Base-by-base conservation (phyloP, 2,329 filamentous ascomycete species). In the Dichotomopilus funicola region DNA sequence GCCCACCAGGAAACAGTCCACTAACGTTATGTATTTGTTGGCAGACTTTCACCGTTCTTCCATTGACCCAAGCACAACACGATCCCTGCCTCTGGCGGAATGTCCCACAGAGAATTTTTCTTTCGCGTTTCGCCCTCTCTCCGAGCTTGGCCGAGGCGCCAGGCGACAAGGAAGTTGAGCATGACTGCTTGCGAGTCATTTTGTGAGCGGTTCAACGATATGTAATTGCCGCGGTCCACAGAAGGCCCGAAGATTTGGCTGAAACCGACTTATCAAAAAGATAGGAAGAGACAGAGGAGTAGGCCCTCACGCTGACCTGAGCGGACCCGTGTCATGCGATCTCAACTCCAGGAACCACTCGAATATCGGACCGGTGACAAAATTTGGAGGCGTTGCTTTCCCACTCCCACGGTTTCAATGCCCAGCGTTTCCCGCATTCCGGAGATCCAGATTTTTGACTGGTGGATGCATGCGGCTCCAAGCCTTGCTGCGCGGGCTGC, bases 241-340 rank as follows among this genome's bases (percentile, higher is more conserved):
- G 59, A 61, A 61, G 48, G 50, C 56, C 59, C 59, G 59, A 61
- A 55, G 51, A 56, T 57, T 53, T 53, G 47, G 56, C 52, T 45
- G 44, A 43, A 41, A 27, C 19, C 19, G 19, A 27, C 19, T 40
- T 37, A 37, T 19, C 37, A 51, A 31, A 38, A 42, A 12, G 40
- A 43, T 5, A 33, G 6, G n/a, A 51, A 53, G 52, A 49, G n/a
- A 47, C 13, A 52, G 38, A 48, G 11, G 27, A 49, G 13, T 12
- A 31, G 36, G 19, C 19, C 19, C 19, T 27, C 2, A 27, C 19
- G 19, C 19, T 27, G 19, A 27, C 19, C 19, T 27, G 19, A 27
- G 19, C 19, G 19, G 19, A 27, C 19, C 19, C 19, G 19, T 27
- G 19, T 27, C 19, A 27, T 27, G 19, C 19, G 19, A 27, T 27